These are phyloP conservation scores for Exophiala oligosperma DNA, from an alignment of 2,329 filamentous ascomycete species.

Conservation along the genomic window DNA sequence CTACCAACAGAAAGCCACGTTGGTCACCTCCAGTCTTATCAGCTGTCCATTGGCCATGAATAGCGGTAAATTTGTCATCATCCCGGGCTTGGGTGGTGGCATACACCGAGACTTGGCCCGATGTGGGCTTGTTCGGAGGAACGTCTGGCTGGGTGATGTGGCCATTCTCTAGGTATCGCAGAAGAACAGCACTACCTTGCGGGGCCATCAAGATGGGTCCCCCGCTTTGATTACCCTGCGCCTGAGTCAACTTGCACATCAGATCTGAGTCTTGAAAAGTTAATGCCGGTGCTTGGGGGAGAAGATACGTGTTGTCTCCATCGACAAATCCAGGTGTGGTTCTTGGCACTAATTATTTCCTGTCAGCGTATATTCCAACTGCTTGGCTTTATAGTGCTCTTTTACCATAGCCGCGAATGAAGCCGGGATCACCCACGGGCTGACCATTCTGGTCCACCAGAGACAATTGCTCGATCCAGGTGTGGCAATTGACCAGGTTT, in stretches of 20 bases:
- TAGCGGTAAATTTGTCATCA: slow-evolving; percentile 4
- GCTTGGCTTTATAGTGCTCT: too few relatives aligned
- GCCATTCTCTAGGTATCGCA: slow-evolving; percentile 2
- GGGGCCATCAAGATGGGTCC: not conserved
- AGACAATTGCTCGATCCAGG: too few relatives aligned
- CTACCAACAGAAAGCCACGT: slow-evolving; percentile 3
- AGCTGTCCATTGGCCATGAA: slow-evolving; percentile 2
- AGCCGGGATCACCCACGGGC: too few relatives aligned
- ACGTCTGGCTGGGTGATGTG: slow-evolving; percentile 2
- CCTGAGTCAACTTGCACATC: slow-evolving; percentile 1
- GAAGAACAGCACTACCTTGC: not conserved
- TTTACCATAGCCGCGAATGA: too few relatives aligned
- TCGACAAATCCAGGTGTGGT: too few relatives aligned
- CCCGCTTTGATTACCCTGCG: not conserved
- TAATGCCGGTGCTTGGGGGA: not conserved
- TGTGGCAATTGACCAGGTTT: too few relatives aligned
- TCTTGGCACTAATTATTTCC: too few relatives aligned
- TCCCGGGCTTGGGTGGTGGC: slow-evolving; percentile 1
- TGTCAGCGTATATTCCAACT: too few relatives aligned
- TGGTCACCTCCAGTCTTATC: slow-evolving; percentile 2
- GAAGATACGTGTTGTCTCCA: not conserved
- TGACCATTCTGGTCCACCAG: too few relatives aligned
- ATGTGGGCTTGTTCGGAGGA: slow-evolving; percentile 1
- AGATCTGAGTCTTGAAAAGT: slow-evolving; percentile 3
- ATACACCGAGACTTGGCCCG: slow-evolving; percentile 3